phyloP scores from a whole-genome alignment of 495 filamentous ascomycete genomes.

The Neurospora discreta region DNA sequence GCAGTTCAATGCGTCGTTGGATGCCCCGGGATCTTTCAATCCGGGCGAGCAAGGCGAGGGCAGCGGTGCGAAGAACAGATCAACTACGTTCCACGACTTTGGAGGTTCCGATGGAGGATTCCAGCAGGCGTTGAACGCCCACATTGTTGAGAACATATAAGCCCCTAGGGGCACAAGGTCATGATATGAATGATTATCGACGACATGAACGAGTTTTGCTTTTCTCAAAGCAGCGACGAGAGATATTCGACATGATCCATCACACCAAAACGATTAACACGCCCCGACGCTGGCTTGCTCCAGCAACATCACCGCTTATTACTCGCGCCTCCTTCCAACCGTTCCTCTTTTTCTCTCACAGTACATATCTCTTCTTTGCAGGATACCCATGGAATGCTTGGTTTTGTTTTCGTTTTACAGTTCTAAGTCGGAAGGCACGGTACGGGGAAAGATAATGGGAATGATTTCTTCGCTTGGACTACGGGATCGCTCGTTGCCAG shows the following conservation, averaged over 20 bases:
- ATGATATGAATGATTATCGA: not conserved
- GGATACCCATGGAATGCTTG: not conserved
- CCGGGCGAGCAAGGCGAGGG: conserved; percentile 17
- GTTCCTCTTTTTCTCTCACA: not conserved
- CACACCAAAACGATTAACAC: not conserved
- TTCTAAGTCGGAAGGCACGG: not conserved
- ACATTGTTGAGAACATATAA: conserved; percentile 82
- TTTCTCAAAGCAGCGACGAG: not conserved
- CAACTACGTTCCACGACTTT: conserved; percentile 30
- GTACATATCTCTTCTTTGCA: not conserved
- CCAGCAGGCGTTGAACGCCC: conserved; percentile 73
- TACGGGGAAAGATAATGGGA: not conserved
- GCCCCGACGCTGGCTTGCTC: not conserved
- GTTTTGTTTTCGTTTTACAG: not conserved
- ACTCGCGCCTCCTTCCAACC: not conserved
- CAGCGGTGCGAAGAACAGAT: conserved; percentile 1
- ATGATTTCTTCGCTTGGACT: not conserved
- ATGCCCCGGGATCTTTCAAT: conserved; percentile 7
- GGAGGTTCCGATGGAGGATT: conserved; percentile 46
- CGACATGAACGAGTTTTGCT: not conserved
- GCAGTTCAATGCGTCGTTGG: conserved; percentile 22
- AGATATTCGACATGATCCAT: not conserved
- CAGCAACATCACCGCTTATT: not conserved
- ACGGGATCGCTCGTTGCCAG: not conserved
- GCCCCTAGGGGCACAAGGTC: not conserved